Conservation (phyloP, 176 grass and related monocot species). For the Eremochloa ophiuroides region DNA sequence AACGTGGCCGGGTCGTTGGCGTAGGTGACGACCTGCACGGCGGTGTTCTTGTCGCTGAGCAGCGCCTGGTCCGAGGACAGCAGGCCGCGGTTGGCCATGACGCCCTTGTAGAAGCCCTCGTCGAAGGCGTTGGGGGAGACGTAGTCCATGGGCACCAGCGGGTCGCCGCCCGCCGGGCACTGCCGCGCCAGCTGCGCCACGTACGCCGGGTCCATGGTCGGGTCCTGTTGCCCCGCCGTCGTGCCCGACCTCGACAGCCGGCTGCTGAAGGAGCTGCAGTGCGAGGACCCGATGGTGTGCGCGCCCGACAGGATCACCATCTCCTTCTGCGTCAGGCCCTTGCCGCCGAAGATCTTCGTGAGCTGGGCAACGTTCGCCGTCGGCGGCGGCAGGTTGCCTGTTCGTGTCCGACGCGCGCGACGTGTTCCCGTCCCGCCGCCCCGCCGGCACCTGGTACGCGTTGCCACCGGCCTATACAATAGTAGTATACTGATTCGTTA, state of each 20-base stretch:
- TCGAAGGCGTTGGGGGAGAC: slow-evolving; percentile 64
- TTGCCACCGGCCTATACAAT: slow-evolving; percentile 55
- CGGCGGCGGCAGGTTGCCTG: slow-evolving; percentile 64
- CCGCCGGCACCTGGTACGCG: slow-evolving; percentile 65
- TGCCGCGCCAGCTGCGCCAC: slow-evolving; percentile 51
- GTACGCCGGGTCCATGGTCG: slow-evolving; percentile 60
- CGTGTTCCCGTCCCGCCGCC: slow-evolving; percentile 56
- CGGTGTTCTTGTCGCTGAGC: slow-evolving; percentile 41
- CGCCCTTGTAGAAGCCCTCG: slow-evolving; percentile 64
- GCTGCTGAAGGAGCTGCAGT: slow-evolving; percentile 77
- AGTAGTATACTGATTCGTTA: neutral
- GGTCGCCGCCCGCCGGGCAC: slow-evolving; percentile 40
- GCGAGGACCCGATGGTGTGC: slow-evolving; percentile 79
- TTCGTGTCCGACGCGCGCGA: slow-evolving; percentile 50
- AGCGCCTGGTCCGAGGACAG: slow-evolving; percentile 76
- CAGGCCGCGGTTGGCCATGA: slow-evolving; percentile 70
- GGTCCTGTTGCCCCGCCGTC: slow-evolving; percentile 47
- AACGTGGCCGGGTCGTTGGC: slow-evolving; percentile 54
- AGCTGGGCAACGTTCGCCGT: slow-evolving; percentile 43
- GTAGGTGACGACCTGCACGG: slow-evolving; percentile 61
- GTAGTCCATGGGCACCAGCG: slow-evolving; percentile 63
- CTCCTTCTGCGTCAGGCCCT: slow-evolving; percentile 67
- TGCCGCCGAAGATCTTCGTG: slow-evolving; percentile 55
- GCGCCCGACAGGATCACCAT: slow-evolving; percentile 88
- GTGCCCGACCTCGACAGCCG: slow-evolving; percentile 35